Evolutionary conservation across 73 alveolate genomes (phyloP), one percentile per base, ranked within the genome.

Genomic region (Uronychia setigera): DNA sequence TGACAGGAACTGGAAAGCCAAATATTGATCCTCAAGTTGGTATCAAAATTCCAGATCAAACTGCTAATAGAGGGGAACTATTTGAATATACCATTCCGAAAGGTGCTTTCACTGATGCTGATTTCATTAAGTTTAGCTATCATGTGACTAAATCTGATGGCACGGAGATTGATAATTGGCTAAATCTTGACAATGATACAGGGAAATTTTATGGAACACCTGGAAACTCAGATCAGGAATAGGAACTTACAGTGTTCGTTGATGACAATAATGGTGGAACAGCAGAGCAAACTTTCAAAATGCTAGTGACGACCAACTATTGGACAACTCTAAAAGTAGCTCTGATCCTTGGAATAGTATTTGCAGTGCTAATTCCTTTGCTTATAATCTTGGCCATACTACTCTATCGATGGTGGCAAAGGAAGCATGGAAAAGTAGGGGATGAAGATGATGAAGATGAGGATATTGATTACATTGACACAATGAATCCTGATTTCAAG

Each of bases 391-490:
- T 28, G 32, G 81, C 59, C 29, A 5, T 28, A 1, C 58, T 76
- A 27, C 29, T 28, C 28, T 76, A 76, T 76, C 5, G 28, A 9
- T 26, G 19, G 11, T 76, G 59, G 46, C 28, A 5, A 27, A 76
- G 27, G 81, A 76, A 76, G 27, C 9, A 28, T 25, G 1, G 32
- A 5, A 76, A 76, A 27, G 31, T 76, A 9, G 81, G 58, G 29
- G 59, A 76, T 30, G 35, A 25, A 31, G 81, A 26, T 29, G 46
- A 26, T 9, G 81, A 28, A 28, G 81, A 32, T 26, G 81, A 76
- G 5, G 81, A 76, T 5, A 26, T 28, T 31, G 81, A 76, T 76
- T 76, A 76, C 30, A 76, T 76, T 76, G 81, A 76, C 58, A 76
- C 81, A 1, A 26, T 76, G 32, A 26, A 28, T 5, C 59, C 28